A percentile compares a stretch with the other conserved stretches of the same genome.
phyloP scores from a whole-genome alignment of 78 protist species.

The Dictyostelium capitatum region DNA sequence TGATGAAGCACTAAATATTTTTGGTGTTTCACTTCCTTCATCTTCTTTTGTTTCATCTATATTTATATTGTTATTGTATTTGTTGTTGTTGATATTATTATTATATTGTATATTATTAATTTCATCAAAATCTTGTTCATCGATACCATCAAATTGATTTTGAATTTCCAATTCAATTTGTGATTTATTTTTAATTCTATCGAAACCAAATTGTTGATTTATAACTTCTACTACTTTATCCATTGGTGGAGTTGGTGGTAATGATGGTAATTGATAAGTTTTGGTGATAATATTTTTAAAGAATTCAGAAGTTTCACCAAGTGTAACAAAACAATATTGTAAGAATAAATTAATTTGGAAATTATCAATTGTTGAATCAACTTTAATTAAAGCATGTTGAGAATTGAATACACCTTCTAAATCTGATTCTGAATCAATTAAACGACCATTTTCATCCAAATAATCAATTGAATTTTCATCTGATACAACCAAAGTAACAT shows the following conservation, averaged over 20 bases:
- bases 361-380: neutral
- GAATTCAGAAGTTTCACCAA: conserved; percentile 6
- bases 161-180: neutral
- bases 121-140: too few relatives aligned
- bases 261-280: neutral
- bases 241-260: neutral
- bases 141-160: too few relatives aligned
- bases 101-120: neutral
- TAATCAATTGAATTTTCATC: neutral
- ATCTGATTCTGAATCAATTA: neutral
- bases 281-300: neutral
- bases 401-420: too few relatives aligned
- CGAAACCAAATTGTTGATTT: neutral
- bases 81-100: neutral
- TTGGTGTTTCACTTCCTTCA: neutral
- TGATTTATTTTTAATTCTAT: neutral
- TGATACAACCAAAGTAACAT: neutral
- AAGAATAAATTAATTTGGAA: neutral
- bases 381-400: neutral
- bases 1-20: neutral
- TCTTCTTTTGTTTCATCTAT: neutral
- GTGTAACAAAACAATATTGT: neutral
- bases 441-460: neutral
- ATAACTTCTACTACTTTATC: neutral
- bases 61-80: too few relatives aligned